Conservation (phyloP, 345 rosid species). For the Raphanus raphanistrum region DNA sequence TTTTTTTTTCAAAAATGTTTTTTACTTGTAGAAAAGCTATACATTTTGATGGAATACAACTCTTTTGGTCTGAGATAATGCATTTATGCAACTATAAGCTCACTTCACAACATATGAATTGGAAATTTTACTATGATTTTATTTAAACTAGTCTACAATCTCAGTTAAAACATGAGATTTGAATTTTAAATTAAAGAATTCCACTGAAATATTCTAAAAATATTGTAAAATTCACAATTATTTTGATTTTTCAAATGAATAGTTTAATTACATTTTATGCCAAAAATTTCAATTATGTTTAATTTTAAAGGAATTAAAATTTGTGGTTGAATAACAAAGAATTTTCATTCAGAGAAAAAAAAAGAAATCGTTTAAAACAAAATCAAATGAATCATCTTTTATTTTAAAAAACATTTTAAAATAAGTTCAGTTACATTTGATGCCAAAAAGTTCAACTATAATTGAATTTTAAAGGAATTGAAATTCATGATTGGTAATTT, state of each 20-base stretch:
- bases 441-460: no score
- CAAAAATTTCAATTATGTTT: no score
- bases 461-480: no score
- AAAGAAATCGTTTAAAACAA: background rate
- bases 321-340: background rate
- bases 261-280: no score
- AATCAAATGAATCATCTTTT: no score
- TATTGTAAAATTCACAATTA: background rate
- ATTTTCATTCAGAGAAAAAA: background rate
- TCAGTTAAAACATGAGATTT: background rate
- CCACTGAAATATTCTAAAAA: background rate
- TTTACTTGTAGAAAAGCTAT: background rate
- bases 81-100: background rate
- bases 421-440: no score
- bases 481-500: no score
- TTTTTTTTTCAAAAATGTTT: no score
- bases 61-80: constrained; percentile 2
- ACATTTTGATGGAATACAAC: background rate
- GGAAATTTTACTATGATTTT: background rate
- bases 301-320: no score
- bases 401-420: no score
- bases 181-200: no score
- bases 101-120: background rate
- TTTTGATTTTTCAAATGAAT: no score
- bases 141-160: background rate